Percentiles rank a stretch among this genome's conserved stretches.
phyloP scores from a whole-genome alignment of 495 filamentous ascomycete species.

The Hapsidospora chrysogenum region DNA sequence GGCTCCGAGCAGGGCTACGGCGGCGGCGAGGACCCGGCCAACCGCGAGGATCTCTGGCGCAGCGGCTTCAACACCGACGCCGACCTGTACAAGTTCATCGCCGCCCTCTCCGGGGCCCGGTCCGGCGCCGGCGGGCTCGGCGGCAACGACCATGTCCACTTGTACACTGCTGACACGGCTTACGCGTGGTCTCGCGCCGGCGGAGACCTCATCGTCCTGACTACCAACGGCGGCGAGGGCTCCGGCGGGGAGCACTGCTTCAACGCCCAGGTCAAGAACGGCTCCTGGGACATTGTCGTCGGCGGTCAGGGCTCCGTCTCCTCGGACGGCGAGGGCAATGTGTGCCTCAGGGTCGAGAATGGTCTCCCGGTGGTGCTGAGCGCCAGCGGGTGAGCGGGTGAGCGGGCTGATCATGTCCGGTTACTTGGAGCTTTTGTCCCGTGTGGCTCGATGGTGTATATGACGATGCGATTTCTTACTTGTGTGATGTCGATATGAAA shows the following conservation, averaged over 20 bases:
- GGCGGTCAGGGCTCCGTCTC: conserved; percentile 6
- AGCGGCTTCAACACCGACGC: conserved; percentile 41
- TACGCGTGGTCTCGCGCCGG: conserved; percentile 22
- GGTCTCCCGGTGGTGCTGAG: conserved; percentile 12
- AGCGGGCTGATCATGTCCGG: too few species aligned
- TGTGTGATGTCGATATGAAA: too few species aligned
- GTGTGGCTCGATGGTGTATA: too few species aligned
- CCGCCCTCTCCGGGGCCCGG: conserved; percentile 12
- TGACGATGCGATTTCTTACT: too few species aligned
- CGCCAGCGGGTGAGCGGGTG: too few species aligned
- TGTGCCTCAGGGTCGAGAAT: conserved; percentile 8
- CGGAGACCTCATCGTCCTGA: conserved; percentile 21
- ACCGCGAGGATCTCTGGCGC: conserved; percentile 65
- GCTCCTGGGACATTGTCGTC: conserved; percentile 9
- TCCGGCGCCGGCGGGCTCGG: conserved; percentile 18
- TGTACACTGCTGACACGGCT: conserved; percentile 18
- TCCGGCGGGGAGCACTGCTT: conserved; percentile 17
- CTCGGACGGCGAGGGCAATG: conserved; percentile 8
- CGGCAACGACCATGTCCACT: conserved; percentile 19
- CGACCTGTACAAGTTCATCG: conserved; percentile 43
- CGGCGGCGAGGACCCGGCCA: conserved; percentile 39
- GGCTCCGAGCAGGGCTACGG: conserved; percentile 60
- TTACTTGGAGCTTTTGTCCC: too few species aligned
- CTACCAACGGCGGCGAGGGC: conserved; percentile 20
- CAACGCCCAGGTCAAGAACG: conserved; percentile 13